These are phyloP conservation scores for Trypanosoma scelopori DNA, from an alignment of 208 protist genomes.

Conservation along the genomic window DNA sequence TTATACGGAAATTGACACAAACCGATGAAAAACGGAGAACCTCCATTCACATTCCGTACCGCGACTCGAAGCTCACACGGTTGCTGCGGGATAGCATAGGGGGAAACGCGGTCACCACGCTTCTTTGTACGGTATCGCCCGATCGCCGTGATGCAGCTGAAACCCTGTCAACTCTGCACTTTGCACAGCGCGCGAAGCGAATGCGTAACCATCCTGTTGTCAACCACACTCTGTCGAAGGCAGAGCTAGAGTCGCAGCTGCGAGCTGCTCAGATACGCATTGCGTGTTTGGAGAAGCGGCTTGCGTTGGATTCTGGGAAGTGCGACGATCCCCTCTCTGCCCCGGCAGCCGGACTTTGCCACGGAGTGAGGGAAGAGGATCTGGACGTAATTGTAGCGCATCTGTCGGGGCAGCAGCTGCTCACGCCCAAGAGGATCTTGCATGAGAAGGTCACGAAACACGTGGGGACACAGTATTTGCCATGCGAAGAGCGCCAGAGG, in stretches of 20 bases:
- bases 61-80: constrained; percentile 90
- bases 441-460: too few relatives aligned
- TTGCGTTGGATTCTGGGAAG: constrained; percentile 9
- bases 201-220: constrained; percentile 45
- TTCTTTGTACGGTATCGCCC: constrained; percentile 85
- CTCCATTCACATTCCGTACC: constrained; percentile 74
- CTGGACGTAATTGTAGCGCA: not conserved
- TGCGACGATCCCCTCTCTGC: not conserved
- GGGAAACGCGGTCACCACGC: constrained; percentile 62
- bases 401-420: too few relatives aligned
- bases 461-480: too few relatives aligned
- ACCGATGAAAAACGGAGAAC: not conserved
- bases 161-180: constrained; percentile 81
- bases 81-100: constrained; percentile 85
- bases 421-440: too few relatives aligned
- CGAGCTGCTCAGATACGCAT: constrained; percentile 35
- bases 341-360: too few relatives aligned
- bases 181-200: constrained; percentile 62
- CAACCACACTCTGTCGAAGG: constrained; percentile 28
- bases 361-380: not conserved
- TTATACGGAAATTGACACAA: constrained; percentile 70
- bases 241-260: constrained; percentile 27
- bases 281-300: constrained; percentile 53
- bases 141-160: constrained; percentile 51
- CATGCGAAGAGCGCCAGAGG: too few relatives aligned